Evolutionary conservation across 2,329 filamentous ascomycete species (phyloP).

Genomic region (Aspergillus ruber): DNA sequence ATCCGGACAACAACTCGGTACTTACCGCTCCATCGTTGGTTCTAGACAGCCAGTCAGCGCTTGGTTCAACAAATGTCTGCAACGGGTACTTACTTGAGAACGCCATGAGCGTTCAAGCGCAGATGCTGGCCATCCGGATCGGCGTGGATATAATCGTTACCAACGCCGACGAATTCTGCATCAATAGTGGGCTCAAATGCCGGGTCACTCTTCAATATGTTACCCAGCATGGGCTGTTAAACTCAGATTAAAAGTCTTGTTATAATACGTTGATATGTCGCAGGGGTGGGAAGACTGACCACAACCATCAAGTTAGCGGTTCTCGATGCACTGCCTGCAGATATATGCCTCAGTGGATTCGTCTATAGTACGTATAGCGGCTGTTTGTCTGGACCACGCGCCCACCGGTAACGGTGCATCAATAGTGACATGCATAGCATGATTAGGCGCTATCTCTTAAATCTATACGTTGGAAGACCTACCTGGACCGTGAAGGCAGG

Average conservation of each 20-base stretch:
- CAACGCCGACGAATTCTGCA: slow-evolving; percentile 30
- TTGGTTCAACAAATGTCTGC: background rate
- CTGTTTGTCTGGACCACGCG: slow-evolving; percentile 11
- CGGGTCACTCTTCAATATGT: slow-evolving; percentile 29
- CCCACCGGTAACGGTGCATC: slow-evolving; percentile 25
- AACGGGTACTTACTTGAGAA: slow-evolving; percentile 29
- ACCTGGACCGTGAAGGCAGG: slow-evolving; percentile 38
- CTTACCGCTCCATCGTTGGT: slow-evolving; percentile 28
- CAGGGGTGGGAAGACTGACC: slow-evolving; percentile 16
- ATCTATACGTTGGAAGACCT: background rate
- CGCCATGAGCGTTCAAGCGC: slow-evolving; percentile 35
- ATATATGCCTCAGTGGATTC: background rate
- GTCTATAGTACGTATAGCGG: background rate
- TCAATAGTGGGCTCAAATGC: slow-evolving; percentile 32
- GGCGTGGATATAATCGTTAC: slow-evolving; percentile 38
- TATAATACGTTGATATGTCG: background rate
- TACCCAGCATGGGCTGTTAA: slow-evolving; percentile 32
- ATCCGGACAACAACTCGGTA: background rate
- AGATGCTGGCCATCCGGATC: slow-evolving; percentile 35
- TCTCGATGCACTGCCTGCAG: slow-evolving; percentile 32
- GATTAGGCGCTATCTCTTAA: background rate
- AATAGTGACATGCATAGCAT: slow-evolving; percentile 22
- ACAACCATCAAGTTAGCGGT: slow-evolving; percentile 31
- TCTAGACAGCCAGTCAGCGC: slow-evolving; percentile 13
- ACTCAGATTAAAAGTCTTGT: background rate